Percentiles rank a stretch among this genome's conserved stretches.
phyloP scores from a whole-genome alignment of 1,284 basidiomycete genomes.

The Cryptococcus sp. region DNA sequence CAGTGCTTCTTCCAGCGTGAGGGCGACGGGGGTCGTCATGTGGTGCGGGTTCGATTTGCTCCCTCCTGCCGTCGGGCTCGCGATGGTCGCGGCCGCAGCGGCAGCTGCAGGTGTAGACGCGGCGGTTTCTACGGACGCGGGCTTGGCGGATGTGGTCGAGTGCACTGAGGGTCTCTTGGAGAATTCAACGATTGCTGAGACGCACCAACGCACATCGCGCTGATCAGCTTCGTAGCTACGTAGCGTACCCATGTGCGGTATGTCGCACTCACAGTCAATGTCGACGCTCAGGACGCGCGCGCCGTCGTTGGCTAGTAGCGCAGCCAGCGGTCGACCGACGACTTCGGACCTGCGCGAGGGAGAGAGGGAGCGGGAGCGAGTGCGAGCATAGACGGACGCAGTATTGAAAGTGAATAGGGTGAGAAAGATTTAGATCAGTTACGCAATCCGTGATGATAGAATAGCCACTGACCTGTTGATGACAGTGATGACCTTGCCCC shows the following conservation, averaged over 20 bases:
- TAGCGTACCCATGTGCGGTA: neutral
- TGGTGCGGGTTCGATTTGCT: constrained; percentile 75
- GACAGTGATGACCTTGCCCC: constrained; percentile 89
- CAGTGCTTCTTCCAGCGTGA: constrained; percentile 75
- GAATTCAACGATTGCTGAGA: constrained; percentile 64
- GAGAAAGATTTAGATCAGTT: too few relatives aligned
- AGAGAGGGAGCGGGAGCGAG: neutral
- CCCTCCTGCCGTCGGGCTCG: constrained; percentile 1
- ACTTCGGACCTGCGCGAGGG: constrained; percentile 75
- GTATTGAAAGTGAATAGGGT: too few relatives aligned
- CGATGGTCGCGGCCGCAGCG: too few relatives aligned
- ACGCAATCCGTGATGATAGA: too few relatives aligned
- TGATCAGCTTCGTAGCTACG: too few relatives aligned
- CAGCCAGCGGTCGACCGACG: constrained; percentile 91
- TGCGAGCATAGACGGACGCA: neutral
- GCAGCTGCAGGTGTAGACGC: too few relatives aligned
- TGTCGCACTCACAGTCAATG: constrained; percentile 72
- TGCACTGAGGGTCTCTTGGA: constrained; percentile 92
- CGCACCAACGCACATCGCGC: neutral
- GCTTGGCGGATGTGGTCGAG: constrained; percentile 55
- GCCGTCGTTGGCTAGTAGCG: constrained; percentile 91
- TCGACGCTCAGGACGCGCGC: constrained; percentile 93
- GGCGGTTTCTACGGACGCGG: too few relatives aligned
- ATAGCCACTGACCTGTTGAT: constrained; percentile 78
- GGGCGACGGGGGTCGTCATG: constrained; percentile 67